Conservation (phyloP, 2,329 filamentous ascomycete species). For the Pseudohalonectria lignicola region DNA sequence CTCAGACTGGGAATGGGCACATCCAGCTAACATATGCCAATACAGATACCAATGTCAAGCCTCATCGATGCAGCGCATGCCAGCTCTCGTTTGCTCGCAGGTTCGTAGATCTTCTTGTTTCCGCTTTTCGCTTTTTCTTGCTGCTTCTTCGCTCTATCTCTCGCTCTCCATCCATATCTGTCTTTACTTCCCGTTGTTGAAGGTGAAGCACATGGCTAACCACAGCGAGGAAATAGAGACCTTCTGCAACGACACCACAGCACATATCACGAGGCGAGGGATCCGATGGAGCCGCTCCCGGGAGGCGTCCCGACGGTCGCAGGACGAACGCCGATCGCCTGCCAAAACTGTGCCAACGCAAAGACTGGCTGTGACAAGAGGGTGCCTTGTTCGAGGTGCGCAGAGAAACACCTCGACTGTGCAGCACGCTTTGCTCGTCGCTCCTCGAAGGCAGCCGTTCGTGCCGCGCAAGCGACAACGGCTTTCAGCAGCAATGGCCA, state of each 20-base stretch:
- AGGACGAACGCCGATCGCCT: constrained; percentile 34
- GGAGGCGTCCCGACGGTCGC: constrained; percentile 29
- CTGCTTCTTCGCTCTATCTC: too few relatives aligned
- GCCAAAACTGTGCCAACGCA: constrained; percentile 35
- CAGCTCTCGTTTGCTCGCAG: constrained; percentile 38
- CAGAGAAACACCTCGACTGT: constrained; percentile 35
- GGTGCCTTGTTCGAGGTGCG: constrained; percentile 35
- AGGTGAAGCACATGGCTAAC: not conserved
- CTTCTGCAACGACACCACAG: constrained; percentile 38
- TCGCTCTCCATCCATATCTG: too few relatives aligned
- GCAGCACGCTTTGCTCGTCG: constrained; percentile 37
- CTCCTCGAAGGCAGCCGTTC: constrained; percentile 33
- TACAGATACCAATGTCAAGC: constrained; percentile 44
- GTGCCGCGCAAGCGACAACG: constrained; percentile 28
- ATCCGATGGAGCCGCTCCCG: constrained; percentile 31
- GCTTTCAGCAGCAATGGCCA: constrained; percentile 17
- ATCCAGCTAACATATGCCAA: constrained; percentile 8
- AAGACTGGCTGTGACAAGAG: constrained; percentile 41
- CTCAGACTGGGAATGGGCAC: too few relatives aligned
- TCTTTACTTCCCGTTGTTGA: too few relatives aligned
- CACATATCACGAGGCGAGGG: constrained; percentile 38
- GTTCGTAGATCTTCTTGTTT: constrained; percentile 12
- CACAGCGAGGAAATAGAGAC: constrained; percentile 23
- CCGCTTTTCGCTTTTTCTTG: not conserved
- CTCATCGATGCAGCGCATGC: constrained; percentile 36